These are phyloP conservation scores for Digitaria exilis DNA, from an alignment of 202 grass and related monocot species.

Conservation along the genomic window DNA sequence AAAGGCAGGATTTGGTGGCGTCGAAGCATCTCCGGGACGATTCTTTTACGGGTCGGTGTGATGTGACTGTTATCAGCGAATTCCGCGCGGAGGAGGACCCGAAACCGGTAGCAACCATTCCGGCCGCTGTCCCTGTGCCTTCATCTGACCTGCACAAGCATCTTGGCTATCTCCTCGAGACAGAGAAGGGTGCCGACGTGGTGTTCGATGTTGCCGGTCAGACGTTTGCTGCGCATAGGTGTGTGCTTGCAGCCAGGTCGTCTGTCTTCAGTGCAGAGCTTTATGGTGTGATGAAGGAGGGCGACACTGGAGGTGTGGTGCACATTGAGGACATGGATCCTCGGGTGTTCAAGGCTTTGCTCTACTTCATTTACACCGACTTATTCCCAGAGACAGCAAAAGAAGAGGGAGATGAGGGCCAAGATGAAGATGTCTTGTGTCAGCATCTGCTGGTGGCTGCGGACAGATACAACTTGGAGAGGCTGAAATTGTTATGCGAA, in stretches of 20 bases:
- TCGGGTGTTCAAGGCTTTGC: conserved; percentile 2
- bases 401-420: background rate
- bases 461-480: conserved; percentile 1
- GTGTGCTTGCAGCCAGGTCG: background rate
- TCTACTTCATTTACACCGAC: background rate
- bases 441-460: background rate
- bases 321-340: conserved; percentile 7
- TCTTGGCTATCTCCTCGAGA: background rate
- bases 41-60: background rate
- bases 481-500: background rate
- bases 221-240: background rate
- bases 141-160: background rate
- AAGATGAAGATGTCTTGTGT: background rate
- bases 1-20: background rate
- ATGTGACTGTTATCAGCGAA: background rate
- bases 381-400: background rate
- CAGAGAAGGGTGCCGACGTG: background rate
- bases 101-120: too few species aligned
- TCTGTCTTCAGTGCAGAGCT: conserved; percentile 12
- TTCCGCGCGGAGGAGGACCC: background rate
- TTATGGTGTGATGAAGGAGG: conserved; percentile 6
- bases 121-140: background rate
- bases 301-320: background rate
- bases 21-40: background rate
- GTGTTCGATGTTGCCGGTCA: background rate